Conservation (phyloP, 768 basidiomycete genomes). For the Lepiota brunneoincarnata region DNA sequence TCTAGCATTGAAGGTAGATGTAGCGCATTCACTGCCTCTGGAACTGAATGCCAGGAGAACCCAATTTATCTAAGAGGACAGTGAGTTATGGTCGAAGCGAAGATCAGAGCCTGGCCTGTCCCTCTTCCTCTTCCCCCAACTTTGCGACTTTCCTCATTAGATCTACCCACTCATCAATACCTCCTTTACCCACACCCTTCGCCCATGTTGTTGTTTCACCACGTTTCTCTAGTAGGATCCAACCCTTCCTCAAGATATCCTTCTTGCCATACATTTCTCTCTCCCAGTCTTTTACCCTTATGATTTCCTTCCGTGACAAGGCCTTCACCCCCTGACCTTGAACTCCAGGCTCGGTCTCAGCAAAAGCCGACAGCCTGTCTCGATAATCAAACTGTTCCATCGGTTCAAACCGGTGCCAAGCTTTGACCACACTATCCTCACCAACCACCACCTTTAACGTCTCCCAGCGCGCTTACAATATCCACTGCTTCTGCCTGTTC, state of each 20-base stretch:
- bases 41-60: too few relatives aligned
- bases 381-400: constrained; percentile 69
- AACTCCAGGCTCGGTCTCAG: constrained; percentile 22
- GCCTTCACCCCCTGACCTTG: constrained; percentile 9
- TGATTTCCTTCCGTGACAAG: not conserved
- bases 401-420: constrained; percentile 52
- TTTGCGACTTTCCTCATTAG: constrained; percentile 31
- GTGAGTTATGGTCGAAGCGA: not conserved
- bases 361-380: constrained; percentile 53
- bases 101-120: constrained; percentile 10
- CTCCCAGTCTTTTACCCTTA: constrained; percentile 53
- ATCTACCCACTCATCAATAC: constrained; percentile 62
- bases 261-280: constrained; percentile 51
- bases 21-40: too few relatives aligned
- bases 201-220: constrained; percentile 64
- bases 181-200: constrained; percentile 57
- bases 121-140: constrained; percentile 15
- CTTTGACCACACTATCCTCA: constrained; percentile 39
- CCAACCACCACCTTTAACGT: constrained; percentile 26
- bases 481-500: constrained; percentile 38
- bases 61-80: too few relatives aligned
- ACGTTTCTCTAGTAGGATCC: constrained; percentile 53
- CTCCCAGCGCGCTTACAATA: constrained; percentile 48
- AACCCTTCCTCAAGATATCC: constrained; percentile 45
- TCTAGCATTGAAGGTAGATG: too few relatives aligned